A percentile compares a stretch with the other conserved stretches of the same genome.
These are phyloP conservation scores for Neofusicoccum ribis DNA, from an alignment of 2,329 filamentous ascomycete genomes.

Conservation along the genomic window DNA sequence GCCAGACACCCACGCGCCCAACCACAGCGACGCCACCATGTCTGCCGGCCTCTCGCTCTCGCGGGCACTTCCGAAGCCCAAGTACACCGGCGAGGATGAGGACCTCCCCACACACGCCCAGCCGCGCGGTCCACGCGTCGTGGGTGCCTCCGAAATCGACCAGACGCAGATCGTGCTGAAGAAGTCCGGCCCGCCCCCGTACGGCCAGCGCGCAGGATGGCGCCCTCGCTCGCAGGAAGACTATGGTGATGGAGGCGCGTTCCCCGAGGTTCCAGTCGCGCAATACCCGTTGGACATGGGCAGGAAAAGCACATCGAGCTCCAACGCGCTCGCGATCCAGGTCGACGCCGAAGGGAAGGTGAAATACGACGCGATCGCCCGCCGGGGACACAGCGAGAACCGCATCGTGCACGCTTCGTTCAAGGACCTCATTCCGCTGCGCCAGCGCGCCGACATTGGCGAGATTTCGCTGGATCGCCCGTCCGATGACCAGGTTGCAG, in stretches of 20 bases:
- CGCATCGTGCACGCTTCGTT: slow-evolving; percentile 92
- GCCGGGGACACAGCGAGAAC: slow-evolving; percentile 79
- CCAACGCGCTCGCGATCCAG: slow-evolving; percentile 88
- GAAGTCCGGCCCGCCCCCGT: slow-evolving; percentile 81
- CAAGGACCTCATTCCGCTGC: slow-evolving; percentile 91
- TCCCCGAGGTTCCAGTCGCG: slow-evolving; percentile 88
- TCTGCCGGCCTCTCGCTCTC: slow-evolving; percentile 65
- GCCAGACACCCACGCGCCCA: slow-evolving; percentile 9
- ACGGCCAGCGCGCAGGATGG: slow-evolving; percentile 87
- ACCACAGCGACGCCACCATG: slow-evolving; percentile 27
- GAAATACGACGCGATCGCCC: slow-evolving; percentile 93
- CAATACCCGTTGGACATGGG: slow-evolving; percentile 98
- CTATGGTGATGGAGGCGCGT: slow-evolving; percentile 94
- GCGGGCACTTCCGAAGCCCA: slow-evolving; percentile 81
- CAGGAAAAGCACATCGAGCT: slow-evolving; percentile 66
- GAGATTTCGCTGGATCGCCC: slow-evolving; percentile 86
- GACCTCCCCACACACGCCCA: slow-evolving; percentile 70
- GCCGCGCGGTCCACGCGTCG: slow-evolving; percentile 77
- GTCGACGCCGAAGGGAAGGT: slow-evolving; percentile 90
- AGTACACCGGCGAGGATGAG: slow-evolving; percentile 87
- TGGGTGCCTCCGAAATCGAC: slow-evolving; percentile 77
- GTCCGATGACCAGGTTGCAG: slow-evolving; percentile 78
- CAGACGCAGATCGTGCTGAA: slow-evolving; percentile 72
- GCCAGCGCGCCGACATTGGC: slow-evolving; percentile 88
- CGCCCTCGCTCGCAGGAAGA: slow-evolving; percentile 85